Base-by-base conservation (phyloP, 106 monocot genomes). In the Posidonia australis region DNA sequence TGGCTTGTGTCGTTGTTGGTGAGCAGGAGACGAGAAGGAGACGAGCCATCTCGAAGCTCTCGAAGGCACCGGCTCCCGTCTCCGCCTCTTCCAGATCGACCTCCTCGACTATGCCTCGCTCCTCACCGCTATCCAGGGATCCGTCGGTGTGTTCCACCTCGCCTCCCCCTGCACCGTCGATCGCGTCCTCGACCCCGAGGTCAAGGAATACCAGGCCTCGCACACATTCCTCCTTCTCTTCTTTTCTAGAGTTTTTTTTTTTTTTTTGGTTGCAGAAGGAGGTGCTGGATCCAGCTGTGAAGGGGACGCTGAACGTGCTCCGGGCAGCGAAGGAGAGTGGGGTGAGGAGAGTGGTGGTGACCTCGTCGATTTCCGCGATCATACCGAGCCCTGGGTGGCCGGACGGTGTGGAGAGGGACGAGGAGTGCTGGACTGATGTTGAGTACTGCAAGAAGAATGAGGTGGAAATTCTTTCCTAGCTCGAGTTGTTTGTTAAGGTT, bases 301-400 rank as follows among this genome's bases (percentile, higher is more conserved):
- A 91, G 70, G 90, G 96, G 20, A 98, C 96, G 14, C 49, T 87
- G 1, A 90, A 91, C 65, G 96, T 98, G 43, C 90, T 98, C 43
- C 84, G 66, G 9, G 84, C 83, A 1, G 86, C 96, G 12, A 83
- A 79, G 72, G 87, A 90, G 43, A 41, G 66, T 29, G 80, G 85
- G 13, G 80, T 77, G 46, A 67, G 46, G 73, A 81, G 86, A 10
- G 89, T 89, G 59, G 93, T 94, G 75, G 70, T 94, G 54, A 94
- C 93, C 1, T 94, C 93, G 9, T 94, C 89, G 0, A 77, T 84
- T 66, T 81, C 93, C 0, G 86, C 93, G 46, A 86, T 89, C 20
- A 51, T 86, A 14, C 93, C 93, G 0, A 86, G 76, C 74, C 93
- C 79, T 5, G 53, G 56, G 0, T 94, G 93, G 93, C 84, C 93